These are phyloP conservation scores for Arthroderma sp. DNA, from an alignment of 2,329 filamentous ascomycete species.

Conservation along the genomic window DNA sequence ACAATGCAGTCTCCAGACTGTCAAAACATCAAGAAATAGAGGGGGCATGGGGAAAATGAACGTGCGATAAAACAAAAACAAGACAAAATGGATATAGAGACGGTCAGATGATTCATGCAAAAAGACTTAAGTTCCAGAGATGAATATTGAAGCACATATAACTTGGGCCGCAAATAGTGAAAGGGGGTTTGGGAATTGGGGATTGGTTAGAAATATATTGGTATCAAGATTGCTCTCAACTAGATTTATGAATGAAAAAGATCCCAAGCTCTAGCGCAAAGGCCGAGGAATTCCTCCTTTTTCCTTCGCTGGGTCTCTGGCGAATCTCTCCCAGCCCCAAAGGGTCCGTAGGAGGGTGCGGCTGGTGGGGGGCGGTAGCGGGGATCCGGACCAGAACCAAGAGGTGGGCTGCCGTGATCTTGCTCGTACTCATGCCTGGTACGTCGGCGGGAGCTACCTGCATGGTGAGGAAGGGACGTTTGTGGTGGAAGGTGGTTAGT, in stretches of 20 bases:
- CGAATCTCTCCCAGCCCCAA: constrained; percentile 57
- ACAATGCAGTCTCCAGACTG: no score
- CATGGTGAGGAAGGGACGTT: constrained; percentile 12
- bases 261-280: constrained; percentile 90
- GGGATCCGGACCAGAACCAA: constrained; percentile 56
- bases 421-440: constrained; percentile 79
- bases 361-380: constrained; percentile 26
- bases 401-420: constrained; percentile 72
- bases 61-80: no score
- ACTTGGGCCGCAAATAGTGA: neutral
- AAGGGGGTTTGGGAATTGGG: neutral
- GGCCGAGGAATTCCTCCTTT: constrained; percentile 77
- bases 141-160: no score
- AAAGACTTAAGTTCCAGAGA: no score
- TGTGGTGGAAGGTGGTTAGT: constrained; percentile 12
- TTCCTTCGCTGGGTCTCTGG: constrained; percentile 73
- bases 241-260: constrained; percentile 70
- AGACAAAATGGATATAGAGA: no score
- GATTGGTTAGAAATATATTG: neutral
- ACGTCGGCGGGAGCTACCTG: constrained; percentile 47
- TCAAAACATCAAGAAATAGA: no score
- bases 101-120: no score
- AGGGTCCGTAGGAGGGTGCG: constrained; percentile 5
- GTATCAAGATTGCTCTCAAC: neutral
- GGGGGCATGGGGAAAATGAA: no score